phyloP scores from a whole-genome alignment of 1,284 basidiomycete genomes.

The Inonotus obliquus region DNA sequence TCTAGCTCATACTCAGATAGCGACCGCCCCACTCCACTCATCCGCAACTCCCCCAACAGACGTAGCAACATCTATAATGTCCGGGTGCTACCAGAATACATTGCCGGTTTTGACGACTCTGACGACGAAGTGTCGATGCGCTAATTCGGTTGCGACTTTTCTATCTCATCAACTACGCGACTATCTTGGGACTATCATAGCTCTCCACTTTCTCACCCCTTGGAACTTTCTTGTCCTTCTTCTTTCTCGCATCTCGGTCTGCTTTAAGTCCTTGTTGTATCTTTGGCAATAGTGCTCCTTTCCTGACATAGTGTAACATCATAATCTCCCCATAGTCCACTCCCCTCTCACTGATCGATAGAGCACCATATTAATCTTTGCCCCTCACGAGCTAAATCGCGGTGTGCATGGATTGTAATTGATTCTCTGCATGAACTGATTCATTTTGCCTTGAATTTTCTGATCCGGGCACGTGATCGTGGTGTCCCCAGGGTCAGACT shows the following conservation, averaged over 20 bases:
- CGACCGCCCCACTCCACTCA: background rate
- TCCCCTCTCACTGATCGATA: background rate
- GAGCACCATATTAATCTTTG: background rate
- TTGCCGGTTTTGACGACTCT: constrained; percentile 14
- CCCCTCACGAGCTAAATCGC: background rate
- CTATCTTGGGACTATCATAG: background rate
- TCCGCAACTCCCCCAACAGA: background rate
- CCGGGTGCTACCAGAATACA: constrained; percentile 13
- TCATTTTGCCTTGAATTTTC: too few species aligned
- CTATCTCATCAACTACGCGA: background rate
- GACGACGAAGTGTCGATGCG: constrained; percentile 19
- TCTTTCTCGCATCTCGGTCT: background rate
- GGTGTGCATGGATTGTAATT: background rate
- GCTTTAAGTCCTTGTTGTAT: background rate
- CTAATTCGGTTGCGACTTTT: background rate
- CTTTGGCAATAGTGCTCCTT: background rate
- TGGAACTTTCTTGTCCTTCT: background rate
- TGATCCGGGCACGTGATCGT: too few species aligned
- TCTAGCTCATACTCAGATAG: constrained; percentile 15
- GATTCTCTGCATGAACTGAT: background rate
- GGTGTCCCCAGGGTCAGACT: too few species aligned
- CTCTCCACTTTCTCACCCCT: background rate
- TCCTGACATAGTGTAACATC: background rate
- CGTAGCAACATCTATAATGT: constrained; percentile 5
- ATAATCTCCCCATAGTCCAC: background rate